Conservation (phyloP, 2,329 filamentous ascomycete species). For the Lachnellula arida region DNA sequence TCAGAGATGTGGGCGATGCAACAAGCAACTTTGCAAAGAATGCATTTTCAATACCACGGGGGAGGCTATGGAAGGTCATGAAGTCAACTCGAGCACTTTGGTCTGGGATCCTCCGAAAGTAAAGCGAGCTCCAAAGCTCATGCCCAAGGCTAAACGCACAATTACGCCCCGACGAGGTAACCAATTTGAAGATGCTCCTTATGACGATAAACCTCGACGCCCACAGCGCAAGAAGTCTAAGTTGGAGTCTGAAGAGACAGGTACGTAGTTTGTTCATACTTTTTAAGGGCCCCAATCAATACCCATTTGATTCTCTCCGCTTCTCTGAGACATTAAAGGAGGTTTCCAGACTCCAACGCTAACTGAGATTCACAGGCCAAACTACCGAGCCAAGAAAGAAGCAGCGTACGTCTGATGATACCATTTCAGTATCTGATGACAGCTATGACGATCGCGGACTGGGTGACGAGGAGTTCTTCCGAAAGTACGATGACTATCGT, state of each 20-base stretch:
- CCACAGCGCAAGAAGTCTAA: too few species aligned
- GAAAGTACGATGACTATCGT: not conserved
- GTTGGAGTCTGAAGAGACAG: too few species aligned
- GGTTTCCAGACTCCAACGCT: too few species aligned
- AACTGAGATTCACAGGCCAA: not conserved
- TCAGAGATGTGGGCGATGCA: conserved; percentile 11
- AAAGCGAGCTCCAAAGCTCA: not conserved
- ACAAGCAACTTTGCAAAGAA: conserved; percentile 6
- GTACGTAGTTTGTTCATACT: too few species aligned
- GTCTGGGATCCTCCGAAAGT: conserved; percentile 1
- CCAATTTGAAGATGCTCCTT: not conserved
- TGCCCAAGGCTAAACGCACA: not conserved
- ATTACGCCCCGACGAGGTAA: not conserved
- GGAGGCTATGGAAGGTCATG: conserved; percentile 1
- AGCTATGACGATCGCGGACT: not conserved
- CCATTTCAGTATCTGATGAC: not conserved
- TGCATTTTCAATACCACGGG: conserved; percentile 1
- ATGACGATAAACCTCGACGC: not conserved
- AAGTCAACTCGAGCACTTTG: not conserved
- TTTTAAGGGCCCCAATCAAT: too few species aligned
- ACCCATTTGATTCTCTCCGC: too few species aligned
- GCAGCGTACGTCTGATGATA: not conserved
- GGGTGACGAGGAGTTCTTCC: not conserved
- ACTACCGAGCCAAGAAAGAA: not conserved
- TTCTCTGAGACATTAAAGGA: too few species aligned